Percentiles rank a stretch among this genome's conserved stretches.
Evolutionary conservation across 176 grass and related monocot species (phyloP).

Genomic region (Zoysia pacifica): DNA sequence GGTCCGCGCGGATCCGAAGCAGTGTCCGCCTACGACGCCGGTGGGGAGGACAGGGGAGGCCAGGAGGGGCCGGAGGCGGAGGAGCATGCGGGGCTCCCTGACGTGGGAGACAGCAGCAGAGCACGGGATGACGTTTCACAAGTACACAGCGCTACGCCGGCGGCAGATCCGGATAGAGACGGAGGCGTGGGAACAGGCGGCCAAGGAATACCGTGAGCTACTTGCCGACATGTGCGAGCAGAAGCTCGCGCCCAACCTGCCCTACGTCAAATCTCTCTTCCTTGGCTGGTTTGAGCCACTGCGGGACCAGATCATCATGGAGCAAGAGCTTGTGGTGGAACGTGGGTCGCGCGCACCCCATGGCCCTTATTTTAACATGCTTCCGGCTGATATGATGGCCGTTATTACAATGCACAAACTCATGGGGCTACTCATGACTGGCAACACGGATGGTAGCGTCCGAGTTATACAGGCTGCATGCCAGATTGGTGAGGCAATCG

Average conservation of each 20-base stretch:
- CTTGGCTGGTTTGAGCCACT: slow-evolving; percentile 93
- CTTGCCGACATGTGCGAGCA: slow-evolving; percentile 89
- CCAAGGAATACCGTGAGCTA: slow-evolving; percentile 81
- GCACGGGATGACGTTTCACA: slow-evolving; percentile 48
- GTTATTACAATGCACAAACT: slow-evolving; percentile 98
- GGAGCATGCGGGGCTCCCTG: slow-evolving; percentile 6
- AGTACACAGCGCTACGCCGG: slow-evolving; percentile 53
- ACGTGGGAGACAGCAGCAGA: slow-evolving; percentile 2
- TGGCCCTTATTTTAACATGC: slow-evolving; percentile 47
- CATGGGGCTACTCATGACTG: slow-evolving; percentile 89
- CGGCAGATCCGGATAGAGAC: slow-evolving; percentile 85
- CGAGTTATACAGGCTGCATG: slow-evolving; percentile 68
- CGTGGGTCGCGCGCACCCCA: slow-evolving; percentile 24
- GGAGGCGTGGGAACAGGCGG: slow-evolving; percentile 95
- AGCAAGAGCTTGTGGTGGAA: slow-evolving; percentile 57
- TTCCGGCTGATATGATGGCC: slow-evolving; percentile 94
- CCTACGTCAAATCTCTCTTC: slow-evolving; percentile 90
- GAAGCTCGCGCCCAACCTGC: slow-evolving; percentile 86
- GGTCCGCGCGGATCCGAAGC: slow-evolving; percentile 6
- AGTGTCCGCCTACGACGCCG: not conserved
- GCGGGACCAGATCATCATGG: slow-evolving; percentile 59
- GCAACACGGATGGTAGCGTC: slow-evolving; percentile 59
- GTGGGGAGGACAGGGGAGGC: not conserved
- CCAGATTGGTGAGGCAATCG: slow-evolving; percentile 72
- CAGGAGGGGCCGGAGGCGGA: slow-evolving; percentile 1